Conservation (phyloP, 345 rosid species). For the Populus pruinosa region DNA sequence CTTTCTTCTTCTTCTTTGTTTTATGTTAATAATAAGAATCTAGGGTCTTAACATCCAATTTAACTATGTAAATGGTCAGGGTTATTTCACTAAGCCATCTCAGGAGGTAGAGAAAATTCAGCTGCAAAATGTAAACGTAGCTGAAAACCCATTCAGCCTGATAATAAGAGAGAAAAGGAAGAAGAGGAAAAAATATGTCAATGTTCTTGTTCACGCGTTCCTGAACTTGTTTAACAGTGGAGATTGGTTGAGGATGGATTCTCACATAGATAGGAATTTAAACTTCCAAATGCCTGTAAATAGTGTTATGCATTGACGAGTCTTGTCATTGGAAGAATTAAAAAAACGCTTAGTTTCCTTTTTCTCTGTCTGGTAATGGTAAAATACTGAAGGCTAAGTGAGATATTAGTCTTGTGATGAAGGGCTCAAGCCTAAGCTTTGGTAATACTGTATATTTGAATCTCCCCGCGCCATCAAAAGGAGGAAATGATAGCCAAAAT, state of each 20-base stretch:
- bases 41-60: too few species aligned
- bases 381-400: neutral
- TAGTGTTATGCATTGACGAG: neutral
- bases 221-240: neutral
- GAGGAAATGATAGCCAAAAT: neutral
- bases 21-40: too few species aligned
- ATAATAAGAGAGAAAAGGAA: too few species aligned
- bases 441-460: neutral
- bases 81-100: too few species aligned
- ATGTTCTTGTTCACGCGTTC: neutral
- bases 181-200: too few species aligned
- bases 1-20: too few species aligned
- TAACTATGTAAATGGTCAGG: too few species aligned
- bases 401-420: too few species aligned
- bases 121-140: neutral
- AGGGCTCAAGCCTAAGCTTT: too few species aligned
- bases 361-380: neutral
- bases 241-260: neutral
- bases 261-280: neutral
- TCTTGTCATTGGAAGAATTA: neutral
- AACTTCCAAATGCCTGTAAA: neutral
- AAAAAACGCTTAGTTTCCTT: neutral
- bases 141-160: neutral
- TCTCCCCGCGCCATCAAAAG: neutral
- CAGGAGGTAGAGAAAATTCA: too few species aligned